Base-by-base conservation (phyloP, 768 basidiomycete species). In the Serpula lacrymans region DNA sequence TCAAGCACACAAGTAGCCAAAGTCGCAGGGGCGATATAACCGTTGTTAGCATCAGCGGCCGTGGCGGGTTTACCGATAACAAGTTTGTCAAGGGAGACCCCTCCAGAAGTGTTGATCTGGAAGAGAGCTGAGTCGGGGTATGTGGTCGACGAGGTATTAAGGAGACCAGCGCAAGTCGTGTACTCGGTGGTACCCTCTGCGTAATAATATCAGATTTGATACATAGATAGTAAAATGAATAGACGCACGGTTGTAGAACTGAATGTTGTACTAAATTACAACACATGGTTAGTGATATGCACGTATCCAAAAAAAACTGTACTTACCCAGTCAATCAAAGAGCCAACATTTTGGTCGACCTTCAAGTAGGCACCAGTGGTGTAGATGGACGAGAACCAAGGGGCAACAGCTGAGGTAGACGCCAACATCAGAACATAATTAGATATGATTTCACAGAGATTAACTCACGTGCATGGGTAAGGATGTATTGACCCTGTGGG, bases 161-260 rank as follows among this genome's bases (percentile, higher is more conserved):
- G 61, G 21, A 90, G 73, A 27, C 70, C 72, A 16, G 55, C 36
- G 54, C 83, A 86, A 21, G 78, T 80, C 5, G 78, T 79, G 54
- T 84, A 86, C 51, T 83, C 83, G 11, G 60, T 62, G 14, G 64
- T 49, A 29, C 80, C 82, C 70, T 84, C 82, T 83, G 55, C 14
- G n/a, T n/a, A n/a, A n/a, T n/a, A n/a, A n/a, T n/a, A n/a, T 40
- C 37, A 36, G 24, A 29, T 10, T 24, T 20, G 29, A 6, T 18
- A 30, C 6, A 34, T 7, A n/a, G n/a, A 14, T 14, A 7, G 20
- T 4, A 9, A 18, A 33, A 7, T 13, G 0, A 29, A 16, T 25
- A 17, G n/a, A 35, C 51, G 29, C 23, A 54, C 52, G 52, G 30
- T 54, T 54, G 26, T 53, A 54, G 26, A 54, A 54, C 52, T 54